phyloP scores from a whole-genome alignment of 2,329 filamentous ascomycete genomes.

The Aureobasidium subglaciale region DNA sequence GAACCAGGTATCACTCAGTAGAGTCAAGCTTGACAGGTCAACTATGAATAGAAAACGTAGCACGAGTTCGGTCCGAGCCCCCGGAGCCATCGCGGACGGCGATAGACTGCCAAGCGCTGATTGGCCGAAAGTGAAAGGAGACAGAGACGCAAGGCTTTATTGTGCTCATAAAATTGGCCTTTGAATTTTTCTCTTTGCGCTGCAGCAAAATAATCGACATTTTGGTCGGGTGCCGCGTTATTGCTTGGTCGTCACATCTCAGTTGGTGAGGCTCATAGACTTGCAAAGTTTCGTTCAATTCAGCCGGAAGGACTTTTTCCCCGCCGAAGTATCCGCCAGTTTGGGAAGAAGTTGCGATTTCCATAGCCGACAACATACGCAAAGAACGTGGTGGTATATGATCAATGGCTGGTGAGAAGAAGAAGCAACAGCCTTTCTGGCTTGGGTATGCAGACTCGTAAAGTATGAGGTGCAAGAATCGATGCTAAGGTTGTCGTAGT shows the following conservation, averaged over 20 bases:
- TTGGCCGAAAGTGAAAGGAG: conserved; percentile 6
- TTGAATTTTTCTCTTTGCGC: neutral
- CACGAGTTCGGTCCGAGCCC: conserved; percentile 2
- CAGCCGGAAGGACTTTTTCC: conserved; percentile 1
- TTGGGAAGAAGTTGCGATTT: neutral
- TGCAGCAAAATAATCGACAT: neutral
- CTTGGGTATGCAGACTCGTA: neutral
- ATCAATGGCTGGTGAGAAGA: conserved; percentile 11
- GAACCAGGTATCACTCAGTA: no score
- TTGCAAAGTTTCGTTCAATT: neutral
- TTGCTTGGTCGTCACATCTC: no score
- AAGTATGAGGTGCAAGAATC: neutral
- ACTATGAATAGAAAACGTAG: neutral
- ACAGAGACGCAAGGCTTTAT: neutral
- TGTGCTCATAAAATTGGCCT: neutral
- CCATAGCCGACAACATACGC: neutral
- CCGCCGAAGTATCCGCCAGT: neutral
- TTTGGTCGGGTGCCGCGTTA: neutral
- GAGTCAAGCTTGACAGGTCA: neutral
- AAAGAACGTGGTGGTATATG: neutral
- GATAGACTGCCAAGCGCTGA: neutral
- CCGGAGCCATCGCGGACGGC: neutral
- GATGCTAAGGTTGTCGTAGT: neutral
- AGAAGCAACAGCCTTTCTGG: conserved; percentile 15
- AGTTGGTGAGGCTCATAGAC: no score